Percentiles rank a stretch among this genome's conserved stretches.
Conservation (phyloP, 1,284 basidiomycete species). For the Boletus albobrunnescens region DNA sequence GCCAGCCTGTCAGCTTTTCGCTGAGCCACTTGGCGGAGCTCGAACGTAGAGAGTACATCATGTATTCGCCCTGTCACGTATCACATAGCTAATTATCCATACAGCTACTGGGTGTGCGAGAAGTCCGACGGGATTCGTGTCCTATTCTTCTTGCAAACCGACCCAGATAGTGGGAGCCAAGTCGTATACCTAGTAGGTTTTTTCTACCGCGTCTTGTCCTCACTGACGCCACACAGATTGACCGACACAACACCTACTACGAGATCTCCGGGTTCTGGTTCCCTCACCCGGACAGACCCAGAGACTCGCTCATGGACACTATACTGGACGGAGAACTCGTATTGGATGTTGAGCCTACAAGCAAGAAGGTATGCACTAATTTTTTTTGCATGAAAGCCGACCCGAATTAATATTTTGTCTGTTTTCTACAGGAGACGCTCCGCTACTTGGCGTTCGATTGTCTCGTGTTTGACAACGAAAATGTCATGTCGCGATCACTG, state of each 20-base stretch:
- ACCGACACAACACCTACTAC: conserved; percentile 90
- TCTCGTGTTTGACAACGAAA: conserved; percentile 81
- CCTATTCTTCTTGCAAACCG: conserved; percentile 79
- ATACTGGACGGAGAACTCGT: conserved; percentile 95
- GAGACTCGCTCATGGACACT: conserved; percentile 68
- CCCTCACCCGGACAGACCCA: conserved; percentile 75
- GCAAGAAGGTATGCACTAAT: conserved; percentile 51
- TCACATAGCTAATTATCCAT: conserved; percentile 6
- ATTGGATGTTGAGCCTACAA: conserved; percentile 78
- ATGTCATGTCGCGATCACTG: conserved; percentile 80
- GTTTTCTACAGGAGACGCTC: conserved; percentile 60
- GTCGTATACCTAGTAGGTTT: conserved; percentile 76
- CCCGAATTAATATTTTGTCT: conserved; percentile 8
- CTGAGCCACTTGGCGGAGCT: conserved; percentile 67
- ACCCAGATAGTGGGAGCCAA: conserved; percentile 62
- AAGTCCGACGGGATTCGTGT: conserved; percentile 98
- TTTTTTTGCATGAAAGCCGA: not conserved
- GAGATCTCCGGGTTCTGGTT: conserved; percentile 76
- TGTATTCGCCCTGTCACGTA: conserved; percentile 1
- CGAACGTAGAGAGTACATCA: conserved; percentile 76
- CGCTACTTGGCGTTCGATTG: conserved; percentile 92
- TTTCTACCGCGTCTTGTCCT: not conserved
- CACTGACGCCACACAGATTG: conserved; percentile 59
- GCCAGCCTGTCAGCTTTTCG: conserved; percentile 89
- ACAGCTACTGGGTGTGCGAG: conserved; percentile 98